Base-by-base conservation (phyloP, 441 rosid species). In the Populus trichocarpa region DNA sequence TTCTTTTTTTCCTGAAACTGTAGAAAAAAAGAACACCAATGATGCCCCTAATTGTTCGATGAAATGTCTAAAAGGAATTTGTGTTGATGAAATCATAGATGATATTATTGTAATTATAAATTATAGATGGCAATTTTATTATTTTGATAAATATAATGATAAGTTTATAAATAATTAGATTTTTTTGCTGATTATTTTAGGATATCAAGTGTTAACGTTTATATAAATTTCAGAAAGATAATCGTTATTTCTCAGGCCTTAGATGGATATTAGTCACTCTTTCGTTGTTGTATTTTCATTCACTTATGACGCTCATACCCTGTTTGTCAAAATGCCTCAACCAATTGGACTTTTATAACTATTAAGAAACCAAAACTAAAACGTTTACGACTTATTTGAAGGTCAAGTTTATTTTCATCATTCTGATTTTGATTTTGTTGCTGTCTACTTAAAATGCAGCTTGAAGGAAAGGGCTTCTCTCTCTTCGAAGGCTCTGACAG, bases 31-130 rank as follows among this genome's bases (percentile, higher is more conserved):
- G 69, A 77, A 32, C 67, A 69, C 16, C 35, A 16, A 75, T 76
- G 93, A 88, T 85, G 84, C 81, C 75, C 82, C 90, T 70, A 86
- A 33, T 33, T 33, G 36, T 33, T 33, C 36, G 36, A 33, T 33
- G 85, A 86, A 84, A 86, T 83, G 85, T 65, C 68, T 80, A 65
- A 42, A 5, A n/a, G 25, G 20, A 33, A 20, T 50, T 18, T 1
- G 13, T 12, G 18, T 20, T 28, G 14, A 69, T n/a, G n/a, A 2
- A 30, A 28, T 28, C 40, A 42, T 50, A 38, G 26, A 26, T 74
- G n/a, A 3, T 16, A 20, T 8, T 33, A 32, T 32, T 32, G 33
- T 32, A 32, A 32, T 32, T 32, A 33, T 33, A 33, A 33, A 33
- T 33, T 33, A 33, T 33, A 33, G 8, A 6, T 33, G 36, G 36